Evolutionary conservation across 768 basidiomycete species (phyloP), one percentile per base, ranked within the genome.

Genomic region (Candolleomyces eurysporus): DNA sequence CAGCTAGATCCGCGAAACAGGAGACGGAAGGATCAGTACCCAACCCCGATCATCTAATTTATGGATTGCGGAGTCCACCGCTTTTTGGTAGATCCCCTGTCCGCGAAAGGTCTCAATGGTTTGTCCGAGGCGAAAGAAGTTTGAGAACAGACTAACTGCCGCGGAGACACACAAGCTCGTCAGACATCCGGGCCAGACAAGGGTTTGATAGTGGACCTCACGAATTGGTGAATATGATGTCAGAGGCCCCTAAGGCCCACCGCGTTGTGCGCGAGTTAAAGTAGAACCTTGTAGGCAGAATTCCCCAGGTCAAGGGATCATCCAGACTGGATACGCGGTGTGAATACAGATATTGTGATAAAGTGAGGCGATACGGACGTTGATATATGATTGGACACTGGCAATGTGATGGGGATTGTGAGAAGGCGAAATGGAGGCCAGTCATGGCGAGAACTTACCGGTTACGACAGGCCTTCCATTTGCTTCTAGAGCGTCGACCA

Each of bases 171-270:
- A 32, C 32, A 50, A 61, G 53, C 59, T 64, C 60, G 57, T 39
- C 30, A 59, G 60, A 39, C 39, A 60, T 46, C 52, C 16, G 4
- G 42, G 21, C 39, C 43, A 17, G 46, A 26, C 45, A 36, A 58
- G 45, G 48, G 61, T 26, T 57, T 68, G 63, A 54, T 59, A 63
- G 42, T 56, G 39, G 39, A 39, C 71, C 89, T 78, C 69, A 93
- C 89, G 90, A 87, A 74, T 94, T 96, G 5, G 92, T 97, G 73
- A 97, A 98, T 81, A 96, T 89, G 69, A 98, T 87, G 60, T 98
- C 96, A 7, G 91, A 89, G 10, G 94, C 94, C 40, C 96, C 96
- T 22, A 97, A 82, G 5, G 92, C 88, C 95, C 96, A 98, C 54
- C 96, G 82, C n/a, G 79, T 90, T 55, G 81, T 85, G 32, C 78